A percentile compares a stretch with the other conserved stretches of the same genome.
Evolutionary conservation across 306 rosid genomes (phyloP).

Genomic region (Trifolium fragiferum): DNA sequence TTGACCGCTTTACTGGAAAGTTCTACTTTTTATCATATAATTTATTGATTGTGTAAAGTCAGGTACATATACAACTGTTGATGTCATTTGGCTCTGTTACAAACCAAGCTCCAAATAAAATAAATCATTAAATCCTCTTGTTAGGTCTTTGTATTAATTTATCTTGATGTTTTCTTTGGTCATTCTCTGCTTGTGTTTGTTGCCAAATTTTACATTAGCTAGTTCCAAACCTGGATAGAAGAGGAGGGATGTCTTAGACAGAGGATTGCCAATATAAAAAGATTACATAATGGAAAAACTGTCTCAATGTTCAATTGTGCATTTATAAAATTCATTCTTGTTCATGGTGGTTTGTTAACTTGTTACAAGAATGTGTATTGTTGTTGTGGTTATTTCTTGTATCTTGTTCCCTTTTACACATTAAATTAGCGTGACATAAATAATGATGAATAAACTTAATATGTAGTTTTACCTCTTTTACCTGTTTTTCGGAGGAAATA

Average conservation of each 20-base stretch:
- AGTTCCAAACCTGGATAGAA: not conserved
- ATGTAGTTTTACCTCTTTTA: not conserved
- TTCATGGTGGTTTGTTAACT: not conserved
- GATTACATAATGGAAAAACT: not conserved
- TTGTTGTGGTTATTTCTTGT: not conserved
- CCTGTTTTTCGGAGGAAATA: not conserved
- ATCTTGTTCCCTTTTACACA: not conserved
- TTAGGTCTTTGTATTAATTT: not conserved
- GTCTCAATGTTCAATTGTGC: not conserved
- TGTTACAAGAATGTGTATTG: conserved; percentile 7
- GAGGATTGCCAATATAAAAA: not conserved
- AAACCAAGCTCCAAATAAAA: not conserved
- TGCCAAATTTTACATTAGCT: not conserved
- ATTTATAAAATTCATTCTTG: not conserved
- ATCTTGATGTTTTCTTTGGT: too few relatives aligned
- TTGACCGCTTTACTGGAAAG: too few relatives aligned
- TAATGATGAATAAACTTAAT: not conserved
- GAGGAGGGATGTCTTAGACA: not conserved
- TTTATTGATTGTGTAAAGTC: too few relatives aligned
- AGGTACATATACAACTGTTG: not conserved
- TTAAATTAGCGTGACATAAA: not conserved
- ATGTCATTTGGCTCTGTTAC: not conserved
- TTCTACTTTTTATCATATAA: too few relatives aligned
- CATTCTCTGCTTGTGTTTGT: not conserved
- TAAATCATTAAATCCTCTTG: not conserved